These are phyloP conservation scores for Fremontodendron californicum DNA, from an alignment of 345 rosid species.

Conservation along the genomic window DNA sequence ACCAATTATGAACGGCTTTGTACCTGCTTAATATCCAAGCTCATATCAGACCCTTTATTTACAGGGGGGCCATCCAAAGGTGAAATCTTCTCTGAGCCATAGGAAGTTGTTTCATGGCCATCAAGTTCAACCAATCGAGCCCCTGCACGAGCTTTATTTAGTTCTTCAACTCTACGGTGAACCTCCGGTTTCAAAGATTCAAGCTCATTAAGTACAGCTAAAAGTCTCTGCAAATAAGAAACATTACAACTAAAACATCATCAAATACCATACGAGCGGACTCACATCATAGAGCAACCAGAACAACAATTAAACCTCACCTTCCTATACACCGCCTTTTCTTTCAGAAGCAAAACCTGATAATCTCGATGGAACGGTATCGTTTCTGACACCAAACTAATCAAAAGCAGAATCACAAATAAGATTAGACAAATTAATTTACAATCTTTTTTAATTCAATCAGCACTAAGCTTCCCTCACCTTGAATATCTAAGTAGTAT, in stretches of 20 bases:
- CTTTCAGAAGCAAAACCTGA: constrained; percentile 49
- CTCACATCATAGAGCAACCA: neutral
- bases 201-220: constrained; percentile 67
- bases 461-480: constrained; percentile 30
- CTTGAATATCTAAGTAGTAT: constrained; percentile 86
- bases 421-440: constrained; percentile 4
- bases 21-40: constrained; percentile 41
- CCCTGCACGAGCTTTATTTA: constrained; percentile 37
- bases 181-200: constrained; percentile 81
- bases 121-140: constrained; percentile 33
- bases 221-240: constrained; percentile 50
- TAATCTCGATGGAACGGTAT: constrained; percentile 91
- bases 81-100: constrained; percentile 34
- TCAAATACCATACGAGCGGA: neutral
- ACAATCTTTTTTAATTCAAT: neutral
- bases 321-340: constrained; percentile 59
- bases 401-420: constrained; percentile 9
- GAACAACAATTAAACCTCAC: constrained; percentile 33
- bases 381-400: constrained; percentile 92
- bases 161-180: constrained; percentile 42
- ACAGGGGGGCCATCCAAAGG: constrained; percentile 43
- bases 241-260: constrained; percentile 13
- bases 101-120: constrained; percentile 24
- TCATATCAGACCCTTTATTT: constrained; percentile 32
- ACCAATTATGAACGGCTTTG: neutral